phyloP scores from a whole-genome alignment of 306 rosid species.

The Datisca glomerata region DNA sequence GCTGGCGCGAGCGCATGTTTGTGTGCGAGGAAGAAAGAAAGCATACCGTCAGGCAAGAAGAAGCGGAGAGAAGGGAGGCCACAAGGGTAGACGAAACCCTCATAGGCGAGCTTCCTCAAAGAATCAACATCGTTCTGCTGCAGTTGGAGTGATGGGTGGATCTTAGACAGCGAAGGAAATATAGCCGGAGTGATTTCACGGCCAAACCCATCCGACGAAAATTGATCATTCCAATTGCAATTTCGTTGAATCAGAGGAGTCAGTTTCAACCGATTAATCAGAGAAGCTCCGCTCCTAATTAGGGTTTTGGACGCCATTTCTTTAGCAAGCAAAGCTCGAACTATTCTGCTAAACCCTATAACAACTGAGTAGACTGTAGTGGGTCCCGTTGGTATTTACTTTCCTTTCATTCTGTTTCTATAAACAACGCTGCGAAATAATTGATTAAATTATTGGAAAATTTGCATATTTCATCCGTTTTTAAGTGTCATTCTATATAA shows the following conservation, averaged over 20 bases:
- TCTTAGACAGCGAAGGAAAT: conserved; percentile 43
- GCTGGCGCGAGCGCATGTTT: not conserved
- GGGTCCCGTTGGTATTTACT: not conserved
- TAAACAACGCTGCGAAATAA: not conserved
- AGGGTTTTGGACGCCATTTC: conserved; percentile 72
- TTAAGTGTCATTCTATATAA: too few species aligned
- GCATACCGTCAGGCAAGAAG: conserved; percentile 76
- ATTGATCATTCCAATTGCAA: conserved; percentile 9
- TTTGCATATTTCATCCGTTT: not conserved
- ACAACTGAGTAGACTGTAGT: not conserved
- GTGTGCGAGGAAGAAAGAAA: not conserved
- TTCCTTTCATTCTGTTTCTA: not conserved
- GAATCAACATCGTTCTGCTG: conserved; percentile 51
- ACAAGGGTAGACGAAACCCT: conserved; percentile 42
- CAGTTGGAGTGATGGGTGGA: conserved; percentile 23
- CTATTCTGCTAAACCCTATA: conserved; percentile 26
- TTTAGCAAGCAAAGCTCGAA: conserved; percentile 5
- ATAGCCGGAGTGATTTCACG: conserved; percentile 34
- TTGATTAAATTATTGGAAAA: not conserved
- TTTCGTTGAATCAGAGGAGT: conserved; percentile 27
- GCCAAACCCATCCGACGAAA: conserved; percentile 24
- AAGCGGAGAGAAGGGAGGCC: conserved; percentile 69
- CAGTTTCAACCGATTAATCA: conserved; percentile 33
- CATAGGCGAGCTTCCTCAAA: conserved; percentile 18
- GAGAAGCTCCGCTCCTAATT: conserved; percentile 44